Percentiles rank a stretch among this genome's conserved stretches.
Evolutionary conservation across 257 asterid species (phyloP).

Genomic region (Petunia axillaris): DNA sequence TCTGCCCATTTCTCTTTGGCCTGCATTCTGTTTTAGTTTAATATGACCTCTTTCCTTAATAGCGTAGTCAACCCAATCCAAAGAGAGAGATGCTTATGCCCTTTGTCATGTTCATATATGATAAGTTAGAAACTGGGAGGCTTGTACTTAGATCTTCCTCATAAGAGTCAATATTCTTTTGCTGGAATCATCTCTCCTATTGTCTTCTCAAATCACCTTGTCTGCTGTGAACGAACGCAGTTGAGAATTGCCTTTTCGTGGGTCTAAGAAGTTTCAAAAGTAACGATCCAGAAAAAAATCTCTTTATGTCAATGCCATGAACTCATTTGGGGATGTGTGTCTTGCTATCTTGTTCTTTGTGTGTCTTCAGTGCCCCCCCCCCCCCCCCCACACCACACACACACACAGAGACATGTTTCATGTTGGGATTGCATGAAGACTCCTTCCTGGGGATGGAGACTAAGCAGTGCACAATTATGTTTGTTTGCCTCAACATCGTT

Average conservation of each 20-base stretch:
- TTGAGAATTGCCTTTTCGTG: background rate
- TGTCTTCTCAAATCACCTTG: conserved; percentile 22
- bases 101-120: background rate
- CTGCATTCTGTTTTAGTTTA: conserved; percentile 6
- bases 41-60: conserved; percentile 4
- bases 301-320: background rate
- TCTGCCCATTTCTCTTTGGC: background rate
- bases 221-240: background rate
- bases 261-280: background rate
- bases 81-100: background rate
- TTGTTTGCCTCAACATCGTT: background rate
- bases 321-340: background rate
- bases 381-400: background rate
- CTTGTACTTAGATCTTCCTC: conserved; percentile 12
- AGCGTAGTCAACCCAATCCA: conserved; percentile 9
- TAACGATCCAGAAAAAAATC: background rate
- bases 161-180: conserved; percentile 1
- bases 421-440: background rate
- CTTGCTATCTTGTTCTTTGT: background rate
- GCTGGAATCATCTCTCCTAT: background rate
- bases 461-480: conserved; percentile 4
- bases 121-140: background rate
- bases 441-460: conserved; percentile 13
- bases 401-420: background rate
- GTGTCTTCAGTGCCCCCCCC: background rate